phyloP scores from a whole-genome alignment of 805 yeast genomes.

The Metschnikowia sp. region DNA sequence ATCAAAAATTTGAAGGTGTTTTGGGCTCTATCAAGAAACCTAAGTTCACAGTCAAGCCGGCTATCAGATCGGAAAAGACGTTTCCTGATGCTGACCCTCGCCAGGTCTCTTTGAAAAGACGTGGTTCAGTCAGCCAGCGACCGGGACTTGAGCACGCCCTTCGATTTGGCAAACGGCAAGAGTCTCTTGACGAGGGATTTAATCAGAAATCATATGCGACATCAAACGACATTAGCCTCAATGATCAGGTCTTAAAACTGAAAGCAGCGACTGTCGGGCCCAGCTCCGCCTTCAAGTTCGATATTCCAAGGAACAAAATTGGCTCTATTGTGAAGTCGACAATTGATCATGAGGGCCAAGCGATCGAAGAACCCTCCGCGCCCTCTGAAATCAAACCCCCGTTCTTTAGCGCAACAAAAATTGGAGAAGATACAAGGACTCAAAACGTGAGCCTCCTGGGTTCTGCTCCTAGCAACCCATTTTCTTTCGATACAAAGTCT shows the following conservation, averaged over 20 bases:
- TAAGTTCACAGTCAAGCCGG: slow-evolving; percentile 15
- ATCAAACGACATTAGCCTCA: slow-evolving; percentile 31
- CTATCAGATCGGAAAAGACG: background rate
- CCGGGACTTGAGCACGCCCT: slow-evolving; percentile 13
- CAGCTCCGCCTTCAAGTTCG: slow-evolving; percentile 37
- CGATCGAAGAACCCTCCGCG: too few species aligned
- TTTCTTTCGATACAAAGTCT: slow-evolving; percentile 16
- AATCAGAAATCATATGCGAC: slow-evolving; percentile 23
- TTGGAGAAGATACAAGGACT: too few species aligned
- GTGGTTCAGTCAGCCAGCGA: slow-evolving; percentile 8
- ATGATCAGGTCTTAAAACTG: slow-evolving; percentile 15
- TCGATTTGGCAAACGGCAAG: slow-evolving; percentile 10
- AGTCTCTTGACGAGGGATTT: slow-evolving; percentile 27
- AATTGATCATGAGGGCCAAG: too few species aligned
- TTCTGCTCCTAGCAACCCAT: background rate
- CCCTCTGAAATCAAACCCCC: too few species aligned
- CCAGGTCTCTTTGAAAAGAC: background rate
- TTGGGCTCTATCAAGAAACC: slow-evolving; percentile 35
- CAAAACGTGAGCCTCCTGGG: too few species aligned
- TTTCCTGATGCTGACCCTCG: slow-evolving; percentile 10
- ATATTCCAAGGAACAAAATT: slow-evolving; percentile 29
- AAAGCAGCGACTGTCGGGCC: slow-evolving; percentile 21
- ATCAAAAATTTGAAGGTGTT: slow-evolving; percentile 26
- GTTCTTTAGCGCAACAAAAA: background rate
- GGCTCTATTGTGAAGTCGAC: slow-evolving; percentile 17